Base-by-base conservation (phyloP, 73 alveolate genomes). In the Symbiodinium pilosum region DNA sequence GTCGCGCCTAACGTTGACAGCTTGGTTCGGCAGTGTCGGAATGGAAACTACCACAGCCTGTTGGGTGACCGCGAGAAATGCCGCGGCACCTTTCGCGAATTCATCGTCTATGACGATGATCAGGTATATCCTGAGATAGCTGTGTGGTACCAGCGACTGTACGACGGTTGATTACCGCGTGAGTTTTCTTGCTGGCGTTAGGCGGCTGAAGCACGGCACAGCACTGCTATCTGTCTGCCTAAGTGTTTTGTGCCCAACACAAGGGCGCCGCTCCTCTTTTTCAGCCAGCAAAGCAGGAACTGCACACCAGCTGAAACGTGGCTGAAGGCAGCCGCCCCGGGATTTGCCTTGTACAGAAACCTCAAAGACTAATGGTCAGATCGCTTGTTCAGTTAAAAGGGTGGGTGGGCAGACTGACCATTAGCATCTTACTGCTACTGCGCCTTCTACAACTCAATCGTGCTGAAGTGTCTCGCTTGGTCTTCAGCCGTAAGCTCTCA, bases 51-150 rank as follows among this genome's bases (percentile, higher is more conserved):
- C 84, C 98, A 93, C 43, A 43, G 84, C 24, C 44, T 93, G 68
- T 86, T 93, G 2, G 98, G 98, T 21, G 98, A 93, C 43, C 98
- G 98, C 34, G 98, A 93, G 98, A 93, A 93, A 34, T 93, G 98
- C 84, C 91, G 98, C 28, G 83, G 39, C 40, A 93, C 98, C 24
- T 93, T 93, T 38, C 98, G 98, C 5, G 98, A 93, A 84, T 93
- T 93, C 39, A 84, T 93, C 38, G 98, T 93, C 24, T 93, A 93
- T 32, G 98, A 93, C 40, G 92, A 77, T 38, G 93, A 93, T 51
- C 98, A 93, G 64, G 98, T 93, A n/a, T 93, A 93, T 39, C 98
- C 98, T 32, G 98, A 93, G 84, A 44, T 75, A 36, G 91, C 84
- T 7, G 98, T 93, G 40, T 93, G 98, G 98, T 75, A 75, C 68